These are phyloP conservation scores for Gynostemma pentaphyllum DNA, from an alignment of 306 rosid species.

Conservation along the genomic window DNA sequence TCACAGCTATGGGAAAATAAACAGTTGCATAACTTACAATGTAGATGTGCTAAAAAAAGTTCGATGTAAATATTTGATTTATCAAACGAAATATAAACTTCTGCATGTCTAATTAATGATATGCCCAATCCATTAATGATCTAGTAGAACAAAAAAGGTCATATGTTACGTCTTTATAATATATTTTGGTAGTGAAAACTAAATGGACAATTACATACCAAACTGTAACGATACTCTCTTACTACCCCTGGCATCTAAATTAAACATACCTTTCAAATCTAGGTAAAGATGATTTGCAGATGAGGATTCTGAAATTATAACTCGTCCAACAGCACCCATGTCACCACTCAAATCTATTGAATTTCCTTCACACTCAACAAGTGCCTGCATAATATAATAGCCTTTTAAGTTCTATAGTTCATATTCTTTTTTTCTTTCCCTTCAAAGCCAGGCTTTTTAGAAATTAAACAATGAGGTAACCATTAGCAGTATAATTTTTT, in stretches of 20 bases:
- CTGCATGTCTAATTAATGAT: not conserved
- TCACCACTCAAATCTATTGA: constrained; percentile 91
- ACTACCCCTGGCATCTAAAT: not conserved
- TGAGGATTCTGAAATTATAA: constrained; percentile 52
- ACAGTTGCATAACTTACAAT: not conserved
- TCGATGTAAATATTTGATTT: not conserved
- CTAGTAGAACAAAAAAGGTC: not conserved
- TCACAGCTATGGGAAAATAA: not conserved
- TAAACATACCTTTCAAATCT: constrained; percentile 67
- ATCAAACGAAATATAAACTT: not conserved
- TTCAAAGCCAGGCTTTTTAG: not conserved
- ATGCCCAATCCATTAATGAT: not conserved
- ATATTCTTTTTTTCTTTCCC: constrained; percentile 1
- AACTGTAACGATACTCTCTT: not conserved
- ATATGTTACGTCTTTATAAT: not conserved
- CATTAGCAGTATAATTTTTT: not conserved
- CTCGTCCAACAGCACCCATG: constrained; percentile 80
- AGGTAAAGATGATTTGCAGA: constrained; percentile 55
- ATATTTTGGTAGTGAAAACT: not conserved
- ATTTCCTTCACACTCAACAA: constrained; percentile 89
- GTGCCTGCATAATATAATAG: constrained; percentile 46
- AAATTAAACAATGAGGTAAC: not conserved
- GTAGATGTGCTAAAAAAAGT: no score
- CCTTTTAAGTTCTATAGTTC: constrained; percentile 11
- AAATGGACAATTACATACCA: not conserved